A percentile compares a stretch with the other conserved stretches of the same genome.
Conservation (phyloP, 345 rosid species). For the Psidium friedrichsthalianum region DNA sequence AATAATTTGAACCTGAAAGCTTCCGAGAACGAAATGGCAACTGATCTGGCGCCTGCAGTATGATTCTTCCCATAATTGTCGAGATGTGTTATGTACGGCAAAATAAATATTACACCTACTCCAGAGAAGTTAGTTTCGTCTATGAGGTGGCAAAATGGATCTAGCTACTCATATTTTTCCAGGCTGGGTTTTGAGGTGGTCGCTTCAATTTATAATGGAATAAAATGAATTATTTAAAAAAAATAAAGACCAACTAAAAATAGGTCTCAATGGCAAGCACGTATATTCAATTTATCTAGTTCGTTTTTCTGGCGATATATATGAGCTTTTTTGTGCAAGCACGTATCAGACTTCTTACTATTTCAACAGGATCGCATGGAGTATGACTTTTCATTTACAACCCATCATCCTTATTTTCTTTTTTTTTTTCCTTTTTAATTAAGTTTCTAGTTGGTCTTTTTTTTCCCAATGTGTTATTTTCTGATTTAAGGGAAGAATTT, state of each 20-base stretch:
- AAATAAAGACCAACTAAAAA: background rate
- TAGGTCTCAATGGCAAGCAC: background rate
- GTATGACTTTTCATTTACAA: background rate
- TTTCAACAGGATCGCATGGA: background rate
- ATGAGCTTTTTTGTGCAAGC: background rate
- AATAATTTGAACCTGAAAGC: background rate
- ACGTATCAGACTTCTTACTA: background rate
- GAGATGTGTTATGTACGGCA: background rate
- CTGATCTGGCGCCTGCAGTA: background rate
- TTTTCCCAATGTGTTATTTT: background rate
- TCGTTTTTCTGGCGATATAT: too few relatives aligned
- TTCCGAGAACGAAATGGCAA: background rate
- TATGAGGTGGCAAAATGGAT: background rate
- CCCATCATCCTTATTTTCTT: background rate
- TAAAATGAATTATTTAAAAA: background rate
- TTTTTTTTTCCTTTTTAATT: background rate
- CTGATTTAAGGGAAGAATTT: background rate
- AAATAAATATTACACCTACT: background rate
- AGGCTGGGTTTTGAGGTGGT: background rate
- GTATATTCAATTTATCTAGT: background rate
- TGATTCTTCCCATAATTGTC: background rate
- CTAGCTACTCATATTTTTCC: background rate
- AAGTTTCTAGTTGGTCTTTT: background rate
- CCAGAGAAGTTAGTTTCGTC: background rate
- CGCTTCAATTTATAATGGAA: background rate